Conservation (phyloP, 257 asterid genomes). For the Fraxinus cuspidata region DNA sequence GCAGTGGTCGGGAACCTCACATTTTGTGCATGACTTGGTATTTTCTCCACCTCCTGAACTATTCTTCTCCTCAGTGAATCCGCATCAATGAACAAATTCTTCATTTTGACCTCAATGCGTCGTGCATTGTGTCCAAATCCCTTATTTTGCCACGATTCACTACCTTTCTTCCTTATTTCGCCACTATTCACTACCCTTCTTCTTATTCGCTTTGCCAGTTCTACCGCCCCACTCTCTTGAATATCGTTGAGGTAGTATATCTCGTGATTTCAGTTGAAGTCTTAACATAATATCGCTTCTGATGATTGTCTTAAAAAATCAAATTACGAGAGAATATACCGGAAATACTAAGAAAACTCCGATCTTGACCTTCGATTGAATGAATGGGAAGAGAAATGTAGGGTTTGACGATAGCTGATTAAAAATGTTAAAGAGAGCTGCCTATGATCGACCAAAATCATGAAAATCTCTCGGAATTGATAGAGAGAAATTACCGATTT, state of each 20-base stretch:
- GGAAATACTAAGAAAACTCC: too few species aligned
- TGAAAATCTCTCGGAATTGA: too few species aligned
- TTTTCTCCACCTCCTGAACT: constrained; percentile 38
- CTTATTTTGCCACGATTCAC: constrained; percentile 12
- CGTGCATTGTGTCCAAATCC: constrained; percentile 30
- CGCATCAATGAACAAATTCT: constrained; percentile 41
- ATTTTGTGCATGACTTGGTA: constrained; percentile 42
- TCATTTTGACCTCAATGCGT: constrained; percentile 35
- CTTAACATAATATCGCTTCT: too few species aligned
- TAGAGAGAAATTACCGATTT: too few species aligned
- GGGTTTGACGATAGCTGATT: too few species aligned
- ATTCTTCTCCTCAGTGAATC: constrained; percentile 47
- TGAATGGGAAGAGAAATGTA: too few species aligned
- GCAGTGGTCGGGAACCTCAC: constrained; percentile 45
- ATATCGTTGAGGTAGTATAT: background rate
- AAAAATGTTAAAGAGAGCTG: too few species aligned
- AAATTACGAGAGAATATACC: too few species aligned
- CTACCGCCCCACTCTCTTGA: constrained; percentile 53
- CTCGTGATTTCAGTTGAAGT: too few species aligned
- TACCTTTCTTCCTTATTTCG: background rate
- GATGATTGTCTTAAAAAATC: too few species aligned
- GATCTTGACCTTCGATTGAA: too few species aligned
- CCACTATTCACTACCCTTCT: background rate
- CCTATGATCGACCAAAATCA: too few species aligned
- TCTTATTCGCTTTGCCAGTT: constrained; percentile 20